phyloP scores from a whole-genome alignment of 306 rosid genomes.

The Macrotyloma uniflorum region DNA sequence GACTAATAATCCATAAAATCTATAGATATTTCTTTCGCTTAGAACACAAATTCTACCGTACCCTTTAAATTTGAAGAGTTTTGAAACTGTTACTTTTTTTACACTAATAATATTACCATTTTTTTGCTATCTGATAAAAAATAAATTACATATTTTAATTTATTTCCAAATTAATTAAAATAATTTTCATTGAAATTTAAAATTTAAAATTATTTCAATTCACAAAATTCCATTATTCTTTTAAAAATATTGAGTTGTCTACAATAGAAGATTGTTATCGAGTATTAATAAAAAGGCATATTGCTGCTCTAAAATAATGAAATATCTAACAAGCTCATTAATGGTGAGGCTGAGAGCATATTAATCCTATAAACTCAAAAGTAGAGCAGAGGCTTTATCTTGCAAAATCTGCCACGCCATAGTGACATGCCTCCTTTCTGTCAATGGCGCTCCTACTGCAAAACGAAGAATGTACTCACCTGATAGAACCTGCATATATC shows the following conservation, averaged over 20 bases:
- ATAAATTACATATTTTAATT: too few species aligned
- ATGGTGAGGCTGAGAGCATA: constrained; percentile 27
- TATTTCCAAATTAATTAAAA: too few species aligned
- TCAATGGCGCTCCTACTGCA: constrained; percentile 96
- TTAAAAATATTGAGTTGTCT: neutral
- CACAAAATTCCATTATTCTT: too few species aligned
- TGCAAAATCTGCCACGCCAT: constrained; percentile 79
- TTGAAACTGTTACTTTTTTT: too few species aligned
- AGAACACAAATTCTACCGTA: too few species aligned
- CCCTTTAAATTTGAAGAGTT: too few species aligned
- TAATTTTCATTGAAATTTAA: too few species aligned
- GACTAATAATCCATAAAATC: too few species aligned
- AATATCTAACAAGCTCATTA: neutral
- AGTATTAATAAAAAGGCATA: neutral
- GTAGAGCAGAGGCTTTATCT: constrained; percentile 73
- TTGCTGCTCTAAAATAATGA: neutral
- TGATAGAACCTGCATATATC: constrained; percentile 70
- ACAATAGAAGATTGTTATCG: neutral
- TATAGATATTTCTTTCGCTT: too few species aligned
- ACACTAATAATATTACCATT: too few species aligned
- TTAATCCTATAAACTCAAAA: constrained; percentile 40
- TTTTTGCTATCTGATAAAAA: too few species aligned
- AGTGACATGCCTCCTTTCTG: constrained; percentile 73
- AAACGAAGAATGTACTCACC: constrained; percentile 75
- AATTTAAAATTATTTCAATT: too few species aligned